Evolutionary conservation across 2,329 filamentous ascomycete species (phyloP).

Genomic region (Colletotrichum liaoningense): DNA sequence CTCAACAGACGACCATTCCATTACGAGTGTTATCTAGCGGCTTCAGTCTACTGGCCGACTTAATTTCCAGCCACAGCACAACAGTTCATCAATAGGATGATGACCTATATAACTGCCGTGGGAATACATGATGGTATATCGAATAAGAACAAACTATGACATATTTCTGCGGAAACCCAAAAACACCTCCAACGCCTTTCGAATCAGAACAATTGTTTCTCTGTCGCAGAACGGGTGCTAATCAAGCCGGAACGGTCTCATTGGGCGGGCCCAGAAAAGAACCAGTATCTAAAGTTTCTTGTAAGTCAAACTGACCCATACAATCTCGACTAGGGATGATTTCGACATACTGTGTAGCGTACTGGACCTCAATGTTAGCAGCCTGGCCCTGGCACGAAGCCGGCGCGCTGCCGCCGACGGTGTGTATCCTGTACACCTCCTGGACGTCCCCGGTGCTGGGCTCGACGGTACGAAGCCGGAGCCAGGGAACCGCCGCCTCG

Average conservation of each 20-base stretch:
- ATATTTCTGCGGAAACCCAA: neutral
- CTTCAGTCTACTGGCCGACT: conserved; percentile 9
- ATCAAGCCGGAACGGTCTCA: neutral
- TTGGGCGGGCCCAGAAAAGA: conserved; percentile 40
- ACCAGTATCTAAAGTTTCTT: conserved; percentile 50
- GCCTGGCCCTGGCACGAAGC: conserved; percentile 76
- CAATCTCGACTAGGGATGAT: conserved; percentile 35
- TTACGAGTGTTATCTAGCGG: conserved; percentile 14
- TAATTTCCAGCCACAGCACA: neutral
- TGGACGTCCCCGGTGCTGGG: conserved; percentile 72
- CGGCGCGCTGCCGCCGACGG: conserved; percentile 83
- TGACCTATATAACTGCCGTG: neutral
- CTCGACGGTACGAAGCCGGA: conserved; percentile 72
- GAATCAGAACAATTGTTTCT: neutral
- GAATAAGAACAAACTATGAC: conserved; percentile 6
- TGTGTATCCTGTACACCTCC: conserved; percentile 86
- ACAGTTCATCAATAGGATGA: neutral
- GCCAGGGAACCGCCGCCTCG: conserved; percentile 81
- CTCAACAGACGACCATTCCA: neutral
- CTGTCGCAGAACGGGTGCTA: neutral
- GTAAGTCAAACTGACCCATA: conserved; percentile 31
- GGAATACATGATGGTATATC: conserved; percentile 29
- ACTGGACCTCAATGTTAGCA: conserved; percentile 77
- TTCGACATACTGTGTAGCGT: conserved; percentile 81
- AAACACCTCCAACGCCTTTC: conserved; percentile 20